phyloP scores from a whole-genome alignment of 2,329 filamentous ascomycete genomes.

The Knufia petricola region DNA sequence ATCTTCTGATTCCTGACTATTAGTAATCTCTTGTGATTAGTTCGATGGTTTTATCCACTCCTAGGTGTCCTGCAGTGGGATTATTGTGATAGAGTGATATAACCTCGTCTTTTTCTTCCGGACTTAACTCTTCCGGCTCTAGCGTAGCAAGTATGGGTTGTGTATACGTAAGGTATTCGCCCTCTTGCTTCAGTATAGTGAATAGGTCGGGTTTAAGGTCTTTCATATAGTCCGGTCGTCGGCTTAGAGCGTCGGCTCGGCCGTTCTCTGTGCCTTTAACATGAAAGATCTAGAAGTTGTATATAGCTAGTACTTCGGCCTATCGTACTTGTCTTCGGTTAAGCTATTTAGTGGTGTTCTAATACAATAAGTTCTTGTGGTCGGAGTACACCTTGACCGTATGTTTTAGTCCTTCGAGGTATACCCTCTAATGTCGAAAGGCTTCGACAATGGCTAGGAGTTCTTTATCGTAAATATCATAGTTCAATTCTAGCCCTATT shows the following conservation, averaged over 20 bases:
- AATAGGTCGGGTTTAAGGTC: neutral
- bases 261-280: constrained; percentile 11
- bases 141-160: neutral
- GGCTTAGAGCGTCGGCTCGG: constrained; percentile 14
- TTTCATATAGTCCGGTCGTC: constrained; percentile 12
- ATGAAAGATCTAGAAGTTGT: constrained; percentile 15
- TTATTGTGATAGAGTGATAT: constrained; percentile 10
- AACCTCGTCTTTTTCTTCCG: constrained; percentile 6
- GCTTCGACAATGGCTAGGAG: constrained; percentile 15
- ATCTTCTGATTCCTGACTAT: constrained; percentile 10
- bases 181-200: constrained; percentile 2
- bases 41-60: constrained; percentile 13
- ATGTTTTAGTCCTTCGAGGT: constrained; percentile 15
- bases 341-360: constrained; percentile 12
- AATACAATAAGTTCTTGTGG: constrained; percentile 18
- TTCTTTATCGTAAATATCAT: constrained; percentile 20
- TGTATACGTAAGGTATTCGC: constrained; percentile 5
- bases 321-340: constrained; percentile 11
- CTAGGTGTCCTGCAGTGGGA: constrained; percentile 6
- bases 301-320: constrained; percentile 7
- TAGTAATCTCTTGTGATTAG: constrained; percentile 9
- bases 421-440: constrained; percentile 14
- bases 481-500: constrained; percentile 9
- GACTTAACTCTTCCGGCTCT: neutral
- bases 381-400: constrained; percentile 15